Evolutionary conservation across 495 filamentous ascomycete genomes (phyloP).

Genomic region (Xylaria grammica): DNA sequence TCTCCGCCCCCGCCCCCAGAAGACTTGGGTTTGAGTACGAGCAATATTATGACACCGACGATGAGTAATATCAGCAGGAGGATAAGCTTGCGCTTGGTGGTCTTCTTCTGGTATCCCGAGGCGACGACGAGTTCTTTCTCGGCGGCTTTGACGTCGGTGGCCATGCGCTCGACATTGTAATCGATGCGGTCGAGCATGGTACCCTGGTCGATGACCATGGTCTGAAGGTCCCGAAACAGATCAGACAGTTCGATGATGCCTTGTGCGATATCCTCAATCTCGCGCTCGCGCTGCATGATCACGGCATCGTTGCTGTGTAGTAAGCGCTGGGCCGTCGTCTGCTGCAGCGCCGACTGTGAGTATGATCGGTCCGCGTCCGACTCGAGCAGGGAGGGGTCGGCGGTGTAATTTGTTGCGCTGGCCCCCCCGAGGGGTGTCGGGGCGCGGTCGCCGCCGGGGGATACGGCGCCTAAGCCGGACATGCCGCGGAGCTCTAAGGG

Average conservation of each 20-base stretch:
- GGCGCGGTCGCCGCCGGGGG: constrained; percentile 50
- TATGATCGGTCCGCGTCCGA: constrained; percentile 90
- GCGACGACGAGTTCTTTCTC: constrained; percentile 90
- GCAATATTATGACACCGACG: constrained; percentile 82
- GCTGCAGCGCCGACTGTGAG: constrained; percentile 86
- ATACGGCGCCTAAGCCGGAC: constrained; percentile 49
- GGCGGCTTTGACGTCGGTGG: constrained; percentile 83
- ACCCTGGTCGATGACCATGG: constrained; percentile 97
- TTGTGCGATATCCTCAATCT: constrained; percentile 96
- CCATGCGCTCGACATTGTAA: constrained; percentile 96
- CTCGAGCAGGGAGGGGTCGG: constrained; percentile 83
- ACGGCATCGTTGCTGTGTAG: constrained; percentile 79
- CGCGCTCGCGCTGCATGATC: constrained; percentile 92
- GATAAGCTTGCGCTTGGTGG: constrained; percentile 89
- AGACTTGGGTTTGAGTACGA: constrained; percentile 81
- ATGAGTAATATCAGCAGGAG: constrained; percentile 84
- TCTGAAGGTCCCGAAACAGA: constrained; percentile 94
- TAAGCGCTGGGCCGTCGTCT: constrained; percentile 64
- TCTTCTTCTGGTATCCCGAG: constrained; percentile 83
- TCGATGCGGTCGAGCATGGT: constrained; percentile 98
- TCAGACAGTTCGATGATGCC: constrained; percentile 96
- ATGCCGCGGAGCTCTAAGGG: constrained; percentile 81
- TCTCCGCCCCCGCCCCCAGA: constrained; percentile 27
- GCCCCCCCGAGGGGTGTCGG: constrained; percentile 60
- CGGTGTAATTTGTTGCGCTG: constrained; percentile 56